Conservation (phyloP, 2,329 filamentous ascomycete genomes). For the Aspergillus quadricinctus region DNA sequence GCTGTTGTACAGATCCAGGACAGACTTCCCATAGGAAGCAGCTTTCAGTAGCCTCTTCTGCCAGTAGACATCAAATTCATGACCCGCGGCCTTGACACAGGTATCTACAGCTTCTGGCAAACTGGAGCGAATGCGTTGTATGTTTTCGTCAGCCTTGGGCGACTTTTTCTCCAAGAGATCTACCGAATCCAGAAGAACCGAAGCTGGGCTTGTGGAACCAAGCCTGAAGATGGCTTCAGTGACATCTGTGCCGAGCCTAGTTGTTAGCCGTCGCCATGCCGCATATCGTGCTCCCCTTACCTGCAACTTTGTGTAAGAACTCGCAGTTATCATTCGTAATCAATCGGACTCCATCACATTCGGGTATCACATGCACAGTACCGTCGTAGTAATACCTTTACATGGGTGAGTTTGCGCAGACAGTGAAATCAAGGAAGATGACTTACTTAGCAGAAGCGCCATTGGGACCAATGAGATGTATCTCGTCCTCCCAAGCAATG, state of each 20-base stretch:
- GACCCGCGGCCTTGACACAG: conserved; percentile 87
- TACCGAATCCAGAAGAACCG: conserved; percentile 88
- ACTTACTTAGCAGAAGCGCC: conserved; percentile 62
- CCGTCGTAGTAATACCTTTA: conserved; percentile 81
- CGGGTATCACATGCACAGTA: conserved; percentile 81
- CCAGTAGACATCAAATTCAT: conserved; percentile 86
- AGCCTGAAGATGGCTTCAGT: conserved; percentile 86
- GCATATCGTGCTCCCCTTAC: conserved; percentile 26
- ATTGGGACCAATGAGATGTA: conserved; percentile 85
- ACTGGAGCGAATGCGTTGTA: conserved; percentile 83
- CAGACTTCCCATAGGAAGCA: conserved; percentile 95
- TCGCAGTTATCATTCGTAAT: conserved; percentile 94
- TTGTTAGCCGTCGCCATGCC: background rate
- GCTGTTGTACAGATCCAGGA: conserved; percentile 93
- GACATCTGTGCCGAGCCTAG: conserved; percentile 48
- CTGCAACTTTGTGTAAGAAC: conserved; percentile 88
- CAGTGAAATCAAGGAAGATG: background rate
- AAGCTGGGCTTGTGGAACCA: conserved; percentile 81
- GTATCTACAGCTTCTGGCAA: conserved; percentile 90
- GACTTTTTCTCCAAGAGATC: conserved; percentile 89
- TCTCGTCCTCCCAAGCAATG: conserved; percentile 95
- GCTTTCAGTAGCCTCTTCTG: conserved; percentile 95
- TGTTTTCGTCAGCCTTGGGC: conserved; percentile 95
- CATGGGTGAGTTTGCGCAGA: conserved; percentile 12
- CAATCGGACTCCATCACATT: conserved; percentile 83